Base-by-base conservation (phyloP, 768 basidiomycete species). In the Thelephora ganbajun region DNA sequence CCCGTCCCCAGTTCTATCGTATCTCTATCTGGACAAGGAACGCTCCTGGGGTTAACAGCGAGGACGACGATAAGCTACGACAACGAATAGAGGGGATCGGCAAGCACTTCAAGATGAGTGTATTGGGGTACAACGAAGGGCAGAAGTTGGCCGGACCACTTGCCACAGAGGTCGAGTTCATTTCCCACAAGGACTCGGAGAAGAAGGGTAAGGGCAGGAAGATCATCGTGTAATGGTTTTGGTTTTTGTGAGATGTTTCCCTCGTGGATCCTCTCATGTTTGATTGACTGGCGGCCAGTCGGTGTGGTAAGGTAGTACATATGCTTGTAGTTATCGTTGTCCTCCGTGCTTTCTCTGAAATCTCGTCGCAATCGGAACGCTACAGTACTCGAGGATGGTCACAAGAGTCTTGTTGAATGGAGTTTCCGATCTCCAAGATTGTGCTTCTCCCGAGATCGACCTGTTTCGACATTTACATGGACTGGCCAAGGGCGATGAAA, bases 21-120 rank as follows among this genome's bases (percentile, higher is more conserved):
- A 64, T 99, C 57, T 92, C 89, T 54, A 94, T 99, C 70, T 99
- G 96, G 96, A 99, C 96, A 44, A 79, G 94, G 35, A 67, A 79
- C 33, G 86, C 94, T 4, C 85, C 89, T 33, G 58, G 69, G 5
- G 57, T 62, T 5, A 53, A 53, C 33, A 43, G 46, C 23, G 59
- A 56, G 7, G 73, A 76, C 18, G 73, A 76, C 48, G 75, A 76
- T 49, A 57, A 68, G 48, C 67, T 94, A 55, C 77, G 80, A 47
- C 78, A 84, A 61, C 77, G 92, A 47, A 86, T 93, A 54, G 84
- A 88, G 62, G 73, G 74, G 0, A 79, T 96, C 43, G 91, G 90
- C 30, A 73, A 69, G 54, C 85, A 96, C 63, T 98, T 98, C 75
- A 99, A 99, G 71, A 80, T 71, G 45, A 77, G 66, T 48, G 92